phyloP scores from a whole-genome alignment of 2,329 filamentous ascomycete species.

The Aspergillus cejpii region DNA sequence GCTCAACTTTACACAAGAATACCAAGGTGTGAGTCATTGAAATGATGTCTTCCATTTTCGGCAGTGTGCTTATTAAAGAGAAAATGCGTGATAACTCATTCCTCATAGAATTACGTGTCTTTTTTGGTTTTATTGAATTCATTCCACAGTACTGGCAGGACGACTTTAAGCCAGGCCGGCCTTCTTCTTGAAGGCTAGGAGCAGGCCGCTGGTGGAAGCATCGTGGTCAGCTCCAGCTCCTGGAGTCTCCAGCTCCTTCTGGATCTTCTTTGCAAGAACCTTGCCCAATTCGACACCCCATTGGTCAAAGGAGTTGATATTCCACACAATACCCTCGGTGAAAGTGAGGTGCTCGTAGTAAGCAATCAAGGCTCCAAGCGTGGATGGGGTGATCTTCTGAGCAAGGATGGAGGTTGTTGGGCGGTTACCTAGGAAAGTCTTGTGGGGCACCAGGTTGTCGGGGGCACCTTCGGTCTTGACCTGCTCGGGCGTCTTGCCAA shows the following conservation, averaged over 20 bases:
- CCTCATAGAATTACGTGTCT: constrained; percentile 14
- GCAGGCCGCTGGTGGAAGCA: constrained; percentile 76
- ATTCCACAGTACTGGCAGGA: neutral
- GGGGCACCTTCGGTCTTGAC: constrained; percentile 45
- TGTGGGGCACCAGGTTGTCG: constrained; percentile 73
- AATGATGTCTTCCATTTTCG: neutral
- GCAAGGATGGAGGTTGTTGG: constrained; percentile 93
- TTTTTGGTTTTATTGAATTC: constrained; percentile 7
- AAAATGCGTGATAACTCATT: constrained; percentile 15
- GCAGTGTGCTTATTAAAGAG: neutral
- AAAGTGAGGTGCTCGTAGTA: constrained; percentile 99
- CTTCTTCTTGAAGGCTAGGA: constrained; percentile 86
- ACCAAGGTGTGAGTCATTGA: no score
- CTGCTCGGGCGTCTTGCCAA: constrained; percentile 45
- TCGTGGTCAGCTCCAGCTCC: constrained; percentile 71
- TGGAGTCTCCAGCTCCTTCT: constrained; percentile 70
- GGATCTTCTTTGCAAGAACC: constrained; percentile 87
- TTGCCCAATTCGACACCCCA: constrained; percentile 99
- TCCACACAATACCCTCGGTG: constrained; percentile 95
- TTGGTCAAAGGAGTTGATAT: constrained; percentile 99
- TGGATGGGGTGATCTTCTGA: constrained; percentile 85
- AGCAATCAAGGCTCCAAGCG: constrained; percentile 89
- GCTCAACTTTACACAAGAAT: no score
- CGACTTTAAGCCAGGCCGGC: constrained; percentile 39
- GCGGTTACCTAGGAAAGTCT: constrained; percentile 96